Conservation (phyloP, 2,329 filamentous ascomycete species). For the Daldinia eschscholtzii region DNA sequence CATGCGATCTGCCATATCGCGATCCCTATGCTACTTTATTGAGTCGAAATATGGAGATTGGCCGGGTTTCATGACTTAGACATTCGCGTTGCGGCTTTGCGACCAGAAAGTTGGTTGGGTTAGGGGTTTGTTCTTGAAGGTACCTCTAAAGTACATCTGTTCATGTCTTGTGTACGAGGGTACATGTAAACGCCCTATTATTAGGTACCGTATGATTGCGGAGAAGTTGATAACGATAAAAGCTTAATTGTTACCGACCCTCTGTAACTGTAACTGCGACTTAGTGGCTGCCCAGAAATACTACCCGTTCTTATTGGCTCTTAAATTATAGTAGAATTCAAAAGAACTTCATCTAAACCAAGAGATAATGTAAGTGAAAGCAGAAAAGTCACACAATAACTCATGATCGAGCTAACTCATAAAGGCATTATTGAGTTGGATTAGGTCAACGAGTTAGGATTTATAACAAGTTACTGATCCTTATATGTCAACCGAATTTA, state of each 20-base stretch:
- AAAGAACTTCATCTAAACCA: conserved; percentile 24
- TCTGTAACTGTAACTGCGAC: conserved; percentile 10
- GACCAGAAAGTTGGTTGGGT: conserved; percentile 27
- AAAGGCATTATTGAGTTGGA: neutral
- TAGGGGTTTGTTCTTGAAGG: conserved; percentile 20
- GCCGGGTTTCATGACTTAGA: conserved; percentile 22
- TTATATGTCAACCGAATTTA: neutral
- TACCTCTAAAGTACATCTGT: neutral
- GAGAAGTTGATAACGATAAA: conserved; percentile 36
- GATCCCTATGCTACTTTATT: conserved; percentile 19
- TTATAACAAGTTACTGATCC: neutral
- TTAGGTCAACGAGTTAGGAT: neutral
- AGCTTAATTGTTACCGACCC: conserved; percentile 12
- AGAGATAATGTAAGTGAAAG: neutral
- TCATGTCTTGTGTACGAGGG: neutral
- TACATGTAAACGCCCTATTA: neutral
- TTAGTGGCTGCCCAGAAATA: neutral
- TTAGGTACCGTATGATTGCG: neutral
- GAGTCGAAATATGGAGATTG: conserved; percentile 9
- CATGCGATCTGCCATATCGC: conserved; percentile 50
- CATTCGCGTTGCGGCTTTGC: conserved; percentile 30
- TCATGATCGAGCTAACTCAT: neutral
- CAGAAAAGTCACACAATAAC: neutral
- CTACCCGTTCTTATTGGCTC: neutral
- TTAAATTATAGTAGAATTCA: conserved; percentile 22